A percentile compares a stretch with the other conserved stretches of the same genome.
Conservation (phyloP, 2,329 filamentous ascomycete species). For the Escovopsis sp. region DNA sequence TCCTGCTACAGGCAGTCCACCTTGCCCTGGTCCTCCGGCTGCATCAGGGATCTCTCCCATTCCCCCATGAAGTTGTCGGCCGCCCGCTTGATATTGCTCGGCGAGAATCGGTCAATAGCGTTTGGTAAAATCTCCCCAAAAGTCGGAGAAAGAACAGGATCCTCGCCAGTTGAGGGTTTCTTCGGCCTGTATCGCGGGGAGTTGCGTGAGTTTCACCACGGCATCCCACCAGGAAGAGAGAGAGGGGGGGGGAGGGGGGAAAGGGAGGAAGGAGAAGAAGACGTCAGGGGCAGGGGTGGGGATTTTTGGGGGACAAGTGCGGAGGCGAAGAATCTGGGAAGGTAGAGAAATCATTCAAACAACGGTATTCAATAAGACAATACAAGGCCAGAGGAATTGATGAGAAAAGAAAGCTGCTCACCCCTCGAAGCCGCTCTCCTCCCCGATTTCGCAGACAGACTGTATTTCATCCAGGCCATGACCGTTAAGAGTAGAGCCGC, state of each 20-base stretch:
- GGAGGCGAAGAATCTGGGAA: too few species aligned
- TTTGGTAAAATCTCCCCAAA: slow-evolving; percentile 49
- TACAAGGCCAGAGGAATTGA: too few species aligned
- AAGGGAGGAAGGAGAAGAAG: too few species aligned
- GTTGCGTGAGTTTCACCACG: slow-evolving; percentile 1
- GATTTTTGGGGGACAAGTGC: too few species aligned
- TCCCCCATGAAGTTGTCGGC: slow-evolving; percentile 80
- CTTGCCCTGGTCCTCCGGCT: slow-evolving; percentile 16
- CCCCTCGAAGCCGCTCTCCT: slow-evolving; percentile 31
- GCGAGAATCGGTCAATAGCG: slow-evolving; percentile 54
- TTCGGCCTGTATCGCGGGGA: slow-evolving; percentile 2
- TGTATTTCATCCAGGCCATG: slow-evolving; percentile 26
- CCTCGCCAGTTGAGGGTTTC: slow-evolving; percentile 8
- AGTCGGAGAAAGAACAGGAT: slow-evolving; percentile 23
- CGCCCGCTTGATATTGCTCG: slow-evolving; percentile 64
- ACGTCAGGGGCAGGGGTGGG: too few species aligned
- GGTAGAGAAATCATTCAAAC: too few species aligned
- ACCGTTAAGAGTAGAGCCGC: slow-evolving; percentile 39
- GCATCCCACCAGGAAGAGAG: too few species aligned
- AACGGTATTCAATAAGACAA: too few species aligned
- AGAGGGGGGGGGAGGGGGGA: too few species aligned
- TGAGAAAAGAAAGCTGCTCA: slow-evolving; percentile 31
- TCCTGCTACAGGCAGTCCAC: slow-evolving; percentile 8
- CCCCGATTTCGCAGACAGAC: slow-evolving; percentile 30
- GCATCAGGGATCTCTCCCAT: slow-evolving; percentile 53